Evolutionary conservation across 1,284 basidiomycete genomes (phyloP), one percentile per base, ranked within the genome.

Genomic region (Phlebopus sp.): DNA sequence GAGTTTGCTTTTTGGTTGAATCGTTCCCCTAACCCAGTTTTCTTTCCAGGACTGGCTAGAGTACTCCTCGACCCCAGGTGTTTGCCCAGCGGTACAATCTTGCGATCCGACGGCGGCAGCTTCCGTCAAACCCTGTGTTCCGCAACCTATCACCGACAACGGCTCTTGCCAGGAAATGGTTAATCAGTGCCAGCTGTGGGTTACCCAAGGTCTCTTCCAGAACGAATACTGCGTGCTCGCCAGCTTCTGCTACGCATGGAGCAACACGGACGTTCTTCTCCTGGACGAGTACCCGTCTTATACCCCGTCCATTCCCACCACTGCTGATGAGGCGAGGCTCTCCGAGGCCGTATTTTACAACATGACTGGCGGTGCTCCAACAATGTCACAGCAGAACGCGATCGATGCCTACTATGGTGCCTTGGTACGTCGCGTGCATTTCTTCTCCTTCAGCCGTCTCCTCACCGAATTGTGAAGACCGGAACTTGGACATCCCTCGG

Each of bases 231-330:
- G 57, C 21, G 55, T 59, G 4, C 58, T 59, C 14, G 59, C 58
- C 4, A 59, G 59, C 25, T 53, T 62, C 41, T 59, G 57, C 38
- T 59, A 60, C 15, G 58, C 55, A 3, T 55, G 56, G 58, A 59
- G 51, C 38, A 47, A 45, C 41, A 60, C 56, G 1, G 47, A 58
- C 11, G 50, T 61, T n/a, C 50, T 58, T 9, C 42, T 61, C 23
- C 5, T 27, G 17, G 4, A 57, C 2, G 35, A 34, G 31, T 58
- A 61, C 32, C 57, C 57, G 5, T 32, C 42, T 1, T 29, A 48
- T 27, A 13, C 23, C 13, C 5, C 41, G 2, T n/a, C 8, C 10
- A 29, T 17, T 25, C 57, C 57, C 5, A 55, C 27, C 4, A 55
- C 55, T 17, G 41, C 41, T 8, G 31, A 55, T 10, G 7, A 62